These are phyloP conservation scores for Tanacetum coccineum DNA, from an alignment of 129 eudicot genomes.

Conservation along the genomic window DNA sequence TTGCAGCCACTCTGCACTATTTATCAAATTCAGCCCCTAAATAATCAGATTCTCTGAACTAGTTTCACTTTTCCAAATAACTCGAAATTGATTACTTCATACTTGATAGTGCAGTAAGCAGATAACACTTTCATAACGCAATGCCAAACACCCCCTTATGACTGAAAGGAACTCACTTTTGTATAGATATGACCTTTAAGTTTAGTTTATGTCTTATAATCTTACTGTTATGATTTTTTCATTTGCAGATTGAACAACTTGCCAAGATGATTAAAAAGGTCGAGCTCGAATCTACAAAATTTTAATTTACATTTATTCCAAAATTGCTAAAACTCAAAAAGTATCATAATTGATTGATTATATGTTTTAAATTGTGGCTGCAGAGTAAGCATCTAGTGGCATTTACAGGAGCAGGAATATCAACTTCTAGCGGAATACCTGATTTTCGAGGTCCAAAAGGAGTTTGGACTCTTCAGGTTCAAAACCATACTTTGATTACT, in stretches of 20 bases:
- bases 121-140: too few species aligned
- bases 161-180: neutral
- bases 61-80: too few species aligned
- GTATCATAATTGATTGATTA: neutral
- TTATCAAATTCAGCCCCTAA: too few species aligned
- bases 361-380: constrained; percentile 21
- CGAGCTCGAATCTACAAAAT: constrained; percentile 5
- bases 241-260: constrained; percentile 44
- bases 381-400: constrained; percentile 99
- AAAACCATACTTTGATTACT: neutral
- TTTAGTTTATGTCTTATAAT: constrained; percentile 11
- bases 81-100: too few species aligned
- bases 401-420: constrained; percentile 98
- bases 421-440: constrained; percentile 98
- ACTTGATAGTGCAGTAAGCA: too few species aligned
- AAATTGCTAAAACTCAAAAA: neutral
- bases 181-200: neutral
- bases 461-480: constrained; percentile 96
- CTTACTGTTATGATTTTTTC: constrained; percentile 9
- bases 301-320: constrained; percentile 1
- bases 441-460: constrained; percentile 99
- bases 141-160: neutral
- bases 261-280: constrained; percentile 51
- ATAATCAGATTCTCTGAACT: too few species aligned
- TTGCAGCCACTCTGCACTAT: too few species aligned